Evolutionary conservation across 169 alveolate species (phyloP).

Genomic region (Babesia caballi): DNA sequence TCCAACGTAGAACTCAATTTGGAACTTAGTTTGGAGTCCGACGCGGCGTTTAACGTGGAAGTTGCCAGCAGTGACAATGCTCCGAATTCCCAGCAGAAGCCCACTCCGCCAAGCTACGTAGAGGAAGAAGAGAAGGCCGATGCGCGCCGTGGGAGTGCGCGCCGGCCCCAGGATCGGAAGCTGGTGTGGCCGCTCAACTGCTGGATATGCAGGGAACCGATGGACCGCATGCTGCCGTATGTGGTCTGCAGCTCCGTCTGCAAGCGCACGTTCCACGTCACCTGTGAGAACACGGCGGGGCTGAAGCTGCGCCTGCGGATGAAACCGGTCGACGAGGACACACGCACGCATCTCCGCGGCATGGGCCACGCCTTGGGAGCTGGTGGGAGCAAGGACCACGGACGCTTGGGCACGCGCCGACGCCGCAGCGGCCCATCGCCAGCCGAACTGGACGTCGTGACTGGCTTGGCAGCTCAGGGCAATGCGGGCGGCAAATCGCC

Average conservation of each 20-base stretch:
- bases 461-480: background rate
- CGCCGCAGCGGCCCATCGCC: too few relatives aligned
- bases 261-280: conserved; percentile 38
- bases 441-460: too few relatives aligned
- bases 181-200: conserved; percentile 59
- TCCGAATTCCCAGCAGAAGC: too few relatives aligned
- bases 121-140: too few relatives aligned
- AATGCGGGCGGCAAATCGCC: background rate
- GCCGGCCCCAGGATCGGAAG: background rate
- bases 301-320: background rate
- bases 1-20: too few relatives aligned
- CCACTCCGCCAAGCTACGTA: too few relatives aligned
- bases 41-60: too few relatives aligned
- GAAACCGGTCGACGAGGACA: background rate
- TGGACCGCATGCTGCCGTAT: conserved; percentile 16
- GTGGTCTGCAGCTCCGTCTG: conserved; percentile 39
- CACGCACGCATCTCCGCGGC: background rate
- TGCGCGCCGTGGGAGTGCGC: background rate
- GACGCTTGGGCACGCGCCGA: background rate
- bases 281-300: conserved; percentile 22
- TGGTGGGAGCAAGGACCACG: background rate
- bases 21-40: too few relatives aligned
- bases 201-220: conserved; percentile 64
- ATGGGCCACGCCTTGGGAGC: background rate
- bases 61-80: too few relatives aligned